Percentiles rank a stretch among this genome's conserved stretches.
Evolutionary conservation across 1,284 basidiomycete genomes (phyloP).

Genomic region (Ceratobasidium sp.): DNA sequence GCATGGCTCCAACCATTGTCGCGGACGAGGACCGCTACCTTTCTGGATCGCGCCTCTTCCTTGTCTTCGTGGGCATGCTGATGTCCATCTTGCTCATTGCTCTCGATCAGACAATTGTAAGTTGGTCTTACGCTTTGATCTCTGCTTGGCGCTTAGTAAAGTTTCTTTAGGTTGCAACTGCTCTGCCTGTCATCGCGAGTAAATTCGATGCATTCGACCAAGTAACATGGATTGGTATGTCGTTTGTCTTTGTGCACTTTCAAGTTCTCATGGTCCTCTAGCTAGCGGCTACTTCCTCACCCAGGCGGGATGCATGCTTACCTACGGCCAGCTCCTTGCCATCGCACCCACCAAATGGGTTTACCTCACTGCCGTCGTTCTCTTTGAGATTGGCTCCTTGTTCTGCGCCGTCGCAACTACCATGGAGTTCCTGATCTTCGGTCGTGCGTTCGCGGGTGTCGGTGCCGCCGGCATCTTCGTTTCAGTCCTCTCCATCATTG

Average conservation of each 20-base stretch:
- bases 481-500: constrained; percentile 57
- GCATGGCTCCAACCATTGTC: constrained; percentile 22
- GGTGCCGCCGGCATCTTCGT: constrained; percentile 65
- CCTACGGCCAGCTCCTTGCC: constrained; percentile 53
- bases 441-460: constrained; percentile 64
- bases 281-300: constrained; percentile 39
- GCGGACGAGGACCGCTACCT: constrained; percentile 41
- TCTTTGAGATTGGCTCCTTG: constrained; percentile 54
- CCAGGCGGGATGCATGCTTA: constrained; percentile 50
- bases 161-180: constrained; percentile 46
- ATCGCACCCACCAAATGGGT: constrained; percentile 53
- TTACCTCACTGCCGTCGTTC: constrained; percentile 55
- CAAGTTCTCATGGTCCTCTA: constrained; percentile 1
- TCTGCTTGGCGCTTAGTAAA: constrained; percentile 22
- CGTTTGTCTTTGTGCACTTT: not conserved
- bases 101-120: constrained; percentile 49
- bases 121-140: constrained; percentile 8
- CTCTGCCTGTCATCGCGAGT: constrained; percentile 45
- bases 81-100: constrained; percentile 48
- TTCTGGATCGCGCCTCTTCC: constrained; percentile 44
- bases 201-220: constrained; percentile 45
- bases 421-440: constrained; percentile 62
- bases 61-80: constrained; percentile 48
- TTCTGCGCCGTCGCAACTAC: constrained; percentile 58
- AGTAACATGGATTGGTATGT: constrained; percentile 42